phyloP scores from a whole-genome alignment of 1,139 yeast species.

The Hemisphaericaspora xylofermentans region DNA sequence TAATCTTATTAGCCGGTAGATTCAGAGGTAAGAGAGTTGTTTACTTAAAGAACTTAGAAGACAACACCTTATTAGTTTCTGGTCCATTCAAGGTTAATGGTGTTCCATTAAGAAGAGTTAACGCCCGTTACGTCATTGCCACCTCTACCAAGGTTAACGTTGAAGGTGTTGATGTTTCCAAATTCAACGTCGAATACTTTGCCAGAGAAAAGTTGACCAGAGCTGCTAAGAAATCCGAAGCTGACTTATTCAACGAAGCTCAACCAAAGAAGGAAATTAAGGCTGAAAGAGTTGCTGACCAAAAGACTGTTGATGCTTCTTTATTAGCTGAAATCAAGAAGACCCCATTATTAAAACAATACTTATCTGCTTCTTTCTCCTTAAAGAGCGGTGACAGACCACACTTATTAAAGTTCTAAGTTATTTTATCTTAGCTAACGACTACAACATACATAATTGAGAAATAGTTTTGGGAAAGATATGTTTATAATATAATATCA shows the following conservation, averaged over 20 bases:
- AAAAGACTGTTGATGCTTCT: conserved; percentile 94
- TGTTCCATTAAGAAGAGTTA: conserved; percentile 99
- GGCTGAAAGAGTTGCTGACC: conserved; percentile 97
- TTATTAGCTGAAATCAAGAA: conserved; percentile 92
- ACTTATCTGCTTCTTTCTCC: conserved; percentile 95
- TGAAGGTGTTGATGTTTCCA: conserved; percentile 79
- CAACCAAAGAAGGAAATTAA: conserved; percentile 84
- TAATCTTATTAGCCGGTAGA: conserved; percentile 98
- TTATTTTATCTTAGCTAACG: conserved; percentile 7
- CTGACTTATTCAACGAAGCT: conserved; percentile 90
- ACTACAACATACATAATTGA: conserved; percentile 9
- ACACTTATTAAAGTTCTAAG: conserved; percentile 95
- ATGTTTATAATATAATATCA: conserved; percentile 1
- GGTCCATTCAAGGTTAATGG: conserved; percentile 99
- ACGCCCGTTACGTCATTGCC: conserved; percentile 98
- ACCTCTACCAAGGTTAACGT: conserved; percentile 91
- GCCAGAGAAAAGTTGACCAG: conserved; percentile 91
- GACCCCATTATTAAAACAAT: conserved; percentile 97
- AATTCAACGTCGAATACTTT: conserved; percentile 94
- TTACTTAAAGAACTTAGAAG: conserved; percentile 96
- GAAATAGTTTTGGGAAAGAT: conserved; percentile 1
- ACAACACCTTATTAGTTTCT: conserved; percentile 95
- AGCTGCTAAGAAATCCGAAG: conserved; percentile 79
- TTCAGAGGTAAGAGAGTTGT: conserved; percentile 99
- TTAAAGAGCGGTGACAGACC: conserved; percentile 99